Conservation (phyloP, 371 early-diverging fungal genomes). For the Mycotypha africana region DNA sequence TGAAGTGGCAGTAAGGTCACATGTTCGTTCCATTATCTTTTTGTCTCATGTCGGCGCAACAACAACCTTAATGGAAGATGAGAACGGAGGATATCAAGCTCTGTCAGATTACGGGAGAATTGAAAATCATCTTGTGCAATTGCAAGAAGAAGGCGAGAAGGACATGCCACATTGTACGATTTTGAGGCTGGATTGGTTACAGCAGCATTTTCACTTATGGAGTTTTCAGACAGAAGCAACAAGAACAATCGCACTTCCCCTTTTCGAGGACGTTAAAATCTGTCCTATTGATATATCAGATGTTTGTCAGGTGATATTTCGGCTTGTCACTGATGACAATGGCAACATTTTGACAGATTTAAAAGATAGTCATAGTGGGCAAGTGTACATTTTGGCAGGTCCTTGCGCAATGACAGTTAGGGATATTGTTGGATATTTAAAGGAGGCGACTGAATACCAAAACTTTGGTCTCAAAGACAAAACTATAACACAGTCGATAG, state of each 20-base stretch:
- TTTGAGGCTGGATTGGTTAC: constrained; percentile 32
- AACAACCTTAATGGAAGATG: no score
- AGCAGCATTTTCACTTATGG: constrained; percentile 35
- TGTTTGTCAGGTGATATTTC: constrained; percentile 22
- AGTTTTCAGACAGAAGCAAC: constrained; percentile 20
- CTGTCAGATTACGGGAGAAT: constrained; percentile 26
- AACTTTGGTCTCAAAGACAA: constrained; percentile 14
- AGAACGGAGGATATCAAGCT: constrained; percentile 11
- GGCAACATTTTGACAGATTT: neutral
- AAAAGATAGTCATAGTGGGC: constrained; percentile 23
- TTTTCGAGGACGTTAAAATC: constrained; percentile 17
- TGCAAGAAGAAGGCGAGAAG: constrained; percentile 11
- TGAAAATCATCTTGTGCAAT: constrained; percentile 24
- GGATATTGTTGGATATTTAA: constrained; percentile 16
- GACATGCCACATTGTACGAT: neutral
- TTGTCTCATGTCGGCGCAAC: constrained; percentile 34
- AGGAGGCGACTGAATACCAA: constrained; percentile 19
- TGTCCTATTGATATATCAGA: constrained; percentile 40
- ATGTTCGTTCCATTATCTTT: constrained; percentile 27
- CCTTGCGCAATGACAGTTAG: constrained; percentile 25
- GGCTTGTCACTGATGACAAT: constrained; percentile 9
- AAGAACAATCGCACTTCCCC: constrained; percentile 16
- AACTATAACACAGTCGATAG: constrained; percentile 32
- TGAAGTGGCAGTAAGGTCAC: constrained; percentile 22
- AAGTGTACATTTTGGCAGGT: constrained; percentile 36